Evolutionary conservation across 2,329 filamentous ascomycete genomes (phyloP).

Genomic region (Botrytis deweyae): DNA sequence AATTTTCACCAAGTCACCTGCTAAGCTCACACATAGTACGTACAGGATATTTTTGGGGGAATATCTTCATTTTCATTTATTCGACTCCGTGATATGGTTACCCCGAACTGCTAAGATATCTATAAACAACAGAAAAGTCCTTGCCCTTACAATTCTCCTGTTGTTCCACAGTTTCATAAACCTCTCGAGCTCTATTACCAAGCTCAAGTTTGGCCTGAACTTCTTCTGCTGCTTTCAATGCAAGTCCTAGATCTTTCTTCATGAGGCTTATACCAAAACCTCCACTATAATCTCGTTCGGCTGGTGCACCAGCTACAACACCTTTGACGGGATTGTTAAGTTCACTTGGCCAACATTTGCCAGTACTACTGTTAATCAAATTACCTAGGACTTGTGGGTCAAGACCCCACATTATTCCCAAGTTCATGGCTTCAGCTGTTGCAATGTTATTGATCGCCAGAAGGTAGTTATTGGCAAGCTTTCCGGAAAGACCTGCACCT

Average conservation of each 20-base stretch:
- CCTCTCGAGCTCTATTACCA: conserved; percentile 58
- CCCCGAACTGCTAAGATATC: conserved; percentile 55
- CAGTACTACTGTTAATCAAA: conserved; percentile 90
- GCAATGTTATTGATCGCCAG: conserved; percentile 85
- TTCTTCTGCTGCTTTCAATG: conserved; percentile 68
- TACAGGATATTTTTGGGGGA: not conserved
- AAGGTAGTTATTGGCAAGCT: conserved; percentile 96
- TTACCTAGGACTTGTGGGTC: conserved; percentile 66
- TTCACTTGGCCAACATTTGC: conserved; percentile 94
- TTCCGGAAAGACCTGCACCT: conserved; percentile 83
- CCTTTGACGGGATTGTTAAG: conserved; percentile 93
- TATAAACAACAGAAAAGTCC: conserved; percentile 81
- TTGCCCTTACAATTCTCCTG: conserved; percentile 62
- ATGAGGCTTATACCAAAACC: conserved; percentile 77
- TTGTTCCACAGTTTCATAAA: conserved; percentile 67
- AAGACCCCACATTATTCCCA: conserved; percentile 55
- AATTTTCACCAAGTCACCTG: not conserved
- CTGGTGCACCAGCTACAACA: conserved; percentile 74
- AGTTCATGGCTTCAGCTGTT: conserved; percentile 58
- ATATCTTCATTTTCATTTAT: not conserved
- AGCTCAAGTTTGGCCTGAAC: conserved; percentile 65
- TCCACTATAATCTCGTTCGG: conserved; percentile 71
- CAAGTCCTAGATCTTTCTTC: conserved; percentile 75
- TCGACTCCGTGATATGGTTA: conserved; percentile 3
- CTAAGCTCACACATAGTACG: not conserved